Evolutionary conservation across 2,329 filamentous ascomycete genomes (phyloP).

Genomic region (Lachnellula arida): DNA sequence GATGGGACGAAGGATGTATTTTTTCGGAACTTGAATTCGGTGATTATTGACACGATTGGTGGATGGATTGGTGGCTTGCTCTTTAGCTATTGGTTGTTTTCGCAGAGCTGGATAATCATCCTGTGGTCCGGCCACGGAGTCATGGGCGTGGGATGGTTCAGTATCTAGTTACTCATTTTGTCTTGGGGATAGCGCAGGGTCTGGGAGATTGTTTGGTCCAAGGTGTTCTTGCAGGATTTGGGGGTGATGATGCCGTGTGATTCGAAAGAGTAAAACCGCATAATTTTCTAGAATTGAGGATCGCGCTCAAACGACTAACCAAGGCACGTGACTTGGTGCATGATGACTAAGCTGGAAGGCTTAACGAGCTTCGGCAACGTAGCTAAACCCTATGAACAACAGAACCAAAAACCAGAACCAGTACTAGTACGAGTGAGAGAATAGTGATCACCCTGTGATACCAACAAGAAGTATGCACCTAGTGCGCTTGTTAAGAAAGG

Average conservation of each 20-base stretch:
- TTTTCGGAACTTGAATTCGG: conserved; percentile 17
- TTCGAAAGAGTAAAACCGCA: no score
- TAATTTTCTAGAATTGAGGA: no score
- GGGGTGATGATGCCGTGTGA: no score
- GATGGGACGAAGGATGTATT: conserved; percentile 20
- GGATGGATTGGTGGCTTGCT: conserved; percentile 6
- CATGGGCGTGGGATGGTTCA: background rate
- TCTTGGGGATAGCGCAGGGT: background rate
- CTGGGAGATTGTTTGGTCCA: background rate
- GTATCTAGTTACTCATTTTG: background rate
- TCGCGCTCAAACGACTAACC: no score
- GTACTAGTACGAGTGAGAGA: no score
- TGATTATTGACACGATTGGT: conserved; percentile 9
- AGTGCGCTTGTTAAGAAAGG: background rate
- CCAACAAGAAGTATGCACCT: background rate
- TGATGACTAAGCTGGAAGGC: no score
- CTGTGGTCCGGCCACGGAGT: conserved; percentile 2
- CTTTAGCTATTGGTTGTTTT: conserved; percentile 13
- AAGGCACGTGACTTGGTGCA: no score
- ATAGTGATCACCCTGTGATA: no score
- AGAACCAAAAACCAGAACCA: no score
- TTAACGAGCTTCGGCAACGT: no score
- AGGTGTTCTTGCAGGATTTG: background rate
- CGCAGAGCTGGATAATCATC: conserved; percentile 13
- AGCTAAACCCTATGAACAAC: no score